Evolutionary conservation across 305 asterid species (phyloP).

Genomic region (Fraxinus platypoda): DNA sequence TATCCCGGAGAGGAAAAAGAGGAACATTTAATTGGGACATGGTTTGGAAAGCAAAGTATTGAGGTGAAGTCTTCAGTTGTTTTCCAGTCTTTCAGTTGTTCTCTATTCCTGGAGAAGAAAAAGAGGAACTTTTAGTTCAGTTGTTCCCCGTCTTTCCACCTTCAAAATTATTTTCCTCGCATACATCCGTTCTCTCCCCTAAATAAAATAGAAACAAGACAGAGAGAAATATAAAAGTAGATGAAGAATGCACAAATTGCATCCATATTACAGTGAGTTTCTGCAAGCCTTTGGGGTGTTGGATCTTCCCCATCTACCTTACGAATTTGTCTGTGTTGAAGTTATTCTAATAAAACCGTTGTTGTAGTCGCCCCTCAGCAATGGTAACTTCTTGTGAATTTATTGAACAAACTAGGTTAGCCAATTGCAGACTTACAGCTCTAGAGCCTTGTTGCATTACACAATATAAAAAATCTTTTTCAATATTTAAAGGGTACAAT

Average conservation of each 20-base stretch:
- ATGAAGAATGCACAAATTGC: neutral
- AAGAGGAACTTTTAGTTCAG: neutral
- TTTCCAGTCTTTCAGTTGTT: neutral
- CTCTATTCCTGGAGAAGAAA: neutral
- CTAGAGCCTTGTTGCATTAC: neutral
- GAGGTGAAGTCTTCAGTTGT: conserved; percentile 46
- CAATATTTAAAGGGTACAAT: neutral
- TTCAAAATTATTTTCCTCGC: neutral
- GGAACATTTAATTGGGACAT: conserved; percentile 67
- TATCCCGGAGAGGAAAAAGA: conserved; percentile 71
- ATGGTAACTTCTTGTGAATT: neutral
- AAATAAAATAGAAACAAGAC: neutral
- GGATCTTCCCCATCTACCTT: neutral
- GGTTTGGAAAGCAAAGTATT: conserved; percentile 75
- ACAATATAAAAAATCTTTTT: neutral
- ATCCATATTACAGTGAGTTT: neutral
- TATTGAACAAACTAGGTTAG: neutral
- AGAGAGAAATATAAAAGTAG: neutral
- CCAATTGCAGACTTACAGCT: neutral
- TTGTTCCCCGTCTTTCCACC: conserved; percentile 3
- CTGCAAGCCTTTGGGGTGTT: neutral
- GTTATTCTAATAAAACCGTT: neutral
- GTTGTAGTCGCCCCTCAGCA: neutral
- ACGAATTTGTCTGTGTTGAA: neutral
- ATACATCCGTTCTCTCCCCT: neutral